Percentiles rank a stretch among this genome's conserved stretches.
phyloP scores from a whole-genome alignment of 2,329 filamentous ascomycete species.

The Claviceps sorghi region DNA sequence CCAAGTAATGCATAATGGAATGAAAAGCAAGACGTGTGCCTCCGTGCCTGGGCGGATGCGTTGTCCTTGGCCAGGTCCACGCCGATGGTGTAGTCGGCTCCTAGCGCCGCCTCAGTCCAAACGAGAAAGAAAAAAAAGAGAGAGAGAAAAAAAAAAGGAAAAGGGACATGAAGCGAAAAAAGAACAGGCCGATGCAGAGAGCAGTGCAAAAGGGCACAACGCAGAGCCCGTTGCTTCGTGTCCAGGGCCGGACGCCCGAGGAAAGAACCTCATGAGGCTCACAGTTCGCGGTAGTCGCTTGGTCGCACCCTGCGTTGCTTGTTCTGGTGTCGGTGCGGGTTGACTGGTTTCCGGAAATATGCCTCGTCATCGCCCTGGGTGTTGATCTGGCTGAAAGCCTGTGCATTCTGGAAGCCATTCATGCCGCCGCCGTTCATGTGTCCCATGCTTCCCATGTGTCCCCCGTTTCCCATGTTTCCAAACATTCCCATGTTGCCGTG shows the following conservation, averaged over 20 bases:
- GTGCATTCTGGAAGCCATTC: conserved; percentile 20
- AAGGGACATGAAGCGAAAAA: too few relatives aligned
- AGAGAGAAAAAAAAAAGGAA: too few relatives aligned
- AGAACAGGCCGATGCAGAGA: too few relatives aligned
- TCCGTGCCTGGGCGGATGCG: too few relatives aligned
- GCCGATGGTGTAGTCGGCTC: background rate
- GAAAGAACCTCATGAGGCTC: conserved; percentile 9
- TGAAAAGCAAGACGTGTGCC: too few relatives aligned
- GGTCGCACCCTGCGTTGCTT: conserved; percentile 66
- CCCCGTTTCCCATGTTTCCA: conserved; percentile 9
- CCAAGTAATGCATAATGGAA: too few relatives aligned
- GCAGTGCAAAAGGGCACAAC: too few relatives aligned
- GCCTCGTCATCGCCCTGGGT: conserved; percentile 64
- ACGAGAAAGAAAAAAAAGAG: background rate
- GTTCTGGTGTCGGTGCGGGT: conserved; percentile 80
- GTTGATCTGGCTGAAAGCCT: conserved; percentile 30
- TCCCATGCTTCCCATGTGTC: background rate
- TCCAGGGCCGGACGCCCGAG: too few relatives aligned
- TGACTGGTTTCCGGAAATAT: conserved; percentile 92
- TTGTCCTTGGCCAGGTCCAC: too few relatives aligned
- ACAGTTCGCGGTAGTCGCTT: conserved; percentile 82
- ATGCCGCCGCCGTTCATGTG: conserved; percentile 10
- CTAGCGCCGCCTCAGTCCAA: conserved; percentile 1
- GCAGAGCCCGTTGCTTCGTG: background rate
- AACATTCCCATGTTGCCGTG: conserved; percentile 9